Percentiles rank a stretch among this genome's conserved stretches.
These are phyloP conservation scores for Gilbertella persicaria DNA, from an alignment of 371 early-diverging fungal species.

Conservation along the genomic window DNA sequence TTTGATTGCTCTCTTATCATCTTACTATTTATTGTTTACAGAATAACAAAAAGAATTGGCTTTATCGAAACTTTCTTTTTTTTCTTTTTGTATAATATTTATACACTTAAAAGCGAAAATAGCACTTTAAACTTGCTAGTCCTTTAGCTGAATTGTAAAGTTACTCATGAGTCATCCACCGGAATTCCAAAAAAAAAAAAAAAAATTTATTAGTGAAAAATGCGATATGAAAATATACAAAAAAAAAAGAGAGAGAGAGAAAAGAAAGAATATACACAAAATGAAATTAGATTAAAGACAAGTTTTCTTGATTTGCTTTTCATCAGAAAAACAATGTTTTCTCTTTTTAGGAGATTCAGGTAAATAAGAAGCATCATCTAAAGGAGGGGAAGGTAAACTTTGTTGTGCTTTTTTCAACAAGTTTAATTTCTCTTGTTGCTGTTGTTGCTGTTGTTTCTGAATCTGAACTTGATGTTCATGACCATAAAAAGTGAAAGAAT, in stretches of 20 bases:
- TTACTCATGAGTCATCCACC: no score
- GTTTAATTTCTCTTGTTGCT: background rate
- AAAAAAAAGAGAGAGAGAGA: background rate
- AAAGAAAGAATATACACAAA: background rate
- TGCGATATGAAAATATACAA: background rate
- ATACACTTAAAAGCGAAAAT: no score
- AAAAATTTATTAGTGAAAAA: no score
- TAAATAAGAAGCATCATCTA: conserved; percentile 18
- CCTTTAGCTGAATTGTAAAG: no score
- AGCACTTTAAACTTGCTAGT: no score
- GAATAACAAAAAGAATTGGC: no score
- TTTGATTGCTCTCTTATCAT: no score
- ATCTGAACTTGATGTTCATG: background rate
- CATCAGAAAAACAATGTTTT: conserved; percentile 5
- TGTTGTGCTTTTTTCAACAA: conserved; percentile 15
- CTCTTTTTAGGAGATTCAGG: conserved; percentile 12
- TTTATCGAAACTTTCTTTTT: no score
- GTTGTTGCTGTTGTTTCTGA: background rate
- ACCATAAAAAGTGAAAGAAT: background rate
- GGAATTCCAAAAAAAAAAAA: no score
- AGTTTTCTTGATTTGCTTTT: background rate
- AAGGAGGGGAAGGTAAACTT: conserved; percentile 27
- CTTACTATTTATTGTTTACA: no score
- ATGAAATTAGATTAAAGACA: background rate
- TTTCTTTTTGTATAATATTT: no score